These are phyloP conservation scores for Angomonas deanei DNA, from an alignment of 208 protist species.

Conservation along the genomic window DNA sequence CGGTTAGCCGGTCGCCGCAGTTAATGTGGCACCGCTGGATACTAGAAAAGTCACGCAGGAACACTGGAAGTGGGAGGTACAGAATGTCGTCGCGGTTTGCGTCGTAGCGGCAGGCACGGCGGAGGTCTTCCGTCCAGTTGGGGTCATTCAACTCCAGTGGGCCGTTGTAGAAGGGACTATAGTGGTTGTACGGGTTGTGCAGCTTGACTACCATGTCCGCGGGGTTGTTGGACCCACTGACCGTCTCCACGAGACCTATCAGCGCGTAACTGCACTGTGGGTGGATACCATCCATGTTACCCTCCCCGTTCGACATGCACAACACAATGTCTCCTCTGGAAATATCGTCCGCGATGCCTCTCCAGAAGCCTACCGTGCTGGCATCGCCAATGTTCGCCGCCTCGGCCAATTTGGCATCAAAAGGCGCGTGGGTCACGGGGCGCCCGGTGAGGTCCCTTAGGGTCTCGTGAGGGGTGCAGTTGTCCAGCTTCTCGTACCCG, in stretches of 20 bases:
- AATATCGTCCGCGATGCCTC: slow-evolving; percentile 49
- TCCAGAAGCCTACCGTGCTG: slow-evolving; percentile 60
- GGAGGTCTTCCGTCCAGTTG: slow-evolving; percentile 61
- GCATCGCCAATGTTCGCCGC: slow-evolving; percentile 67
- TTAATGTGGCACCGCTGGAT: slow-evolving; percentile 82
- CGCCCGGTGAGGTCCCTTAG: slow-evolving; percentile 83
- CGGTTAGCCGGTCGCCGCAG: slow-evolving; percentile 76
- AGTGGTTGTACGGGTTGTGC: slow-evolving; percentile 51
- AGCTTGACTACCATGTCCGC: slow-evolving; percentile 65
- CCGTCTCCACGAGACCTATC: slow-evolving; percentile 56
- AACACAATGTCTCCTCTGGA: slow-evolving; percentile 64
- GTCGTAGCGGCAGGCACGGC: slow-evolving; percentile 53
- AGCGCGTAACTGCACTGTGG: slow-evolving; percentile 78
- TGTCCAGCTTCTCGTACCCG: slow-evolving; percentile 71
- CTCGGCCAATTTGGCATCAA: slow-evolving; percentile 62
- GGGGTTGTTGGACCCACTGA: slow-evolving; percentile 33
- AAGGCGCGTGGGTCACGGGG: slow-evolving; percentile 70
- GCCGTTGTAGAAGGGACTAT: slow-evolving; percentile 50
- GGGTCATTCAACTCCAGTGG: slow-evolving; percentile 44
- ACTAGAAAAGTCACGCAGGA: slow-evolving; percentile 77
- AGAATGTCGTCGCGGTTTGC: slow-evolving; percentile 37
- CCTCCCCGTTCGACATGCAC: slow-evolving; percentile 57
- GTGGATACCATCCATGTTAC: slow-evolving; percentile 57
- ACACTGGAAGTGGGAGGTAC: slow-evolving; percentile 67
- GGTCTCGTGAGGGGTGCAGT: slow-evolving; percentile 84